phyloP scores from a whole-genome alignment of 495 filamentous ascomycete genomes.

The Podospora conica region DNA sequence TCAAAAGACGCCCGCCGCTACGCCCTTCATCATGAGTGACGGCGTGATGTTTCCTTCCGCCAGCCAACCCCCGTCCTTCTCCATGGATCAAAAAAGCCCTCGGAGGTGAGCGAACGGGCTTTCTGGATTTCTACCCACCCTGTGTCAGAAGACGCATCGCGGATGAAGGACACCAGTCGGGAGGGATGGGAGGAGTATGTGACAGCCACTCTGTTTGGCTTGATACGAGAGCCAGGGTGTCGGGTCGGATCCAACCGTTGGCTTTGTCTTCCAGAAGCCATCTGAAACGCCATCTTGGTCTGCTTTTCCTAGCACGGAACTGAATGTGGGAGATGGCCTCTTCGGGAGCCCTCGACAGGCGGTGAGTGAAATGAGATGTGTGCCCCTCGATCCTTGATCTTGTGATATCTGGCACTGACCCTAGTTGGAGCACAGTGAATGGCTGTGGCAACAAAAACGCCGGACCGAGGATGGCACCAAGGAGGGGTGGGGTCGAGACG shows the following conservation, averaged over 20 bases:
- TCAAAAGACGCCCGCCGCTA: background rate
- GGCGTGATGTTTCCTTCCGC: background rate
- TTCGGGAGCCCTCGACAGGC: background rate
- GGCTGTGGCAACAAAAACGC: background rate
- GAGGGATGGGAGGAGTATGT: background rate
- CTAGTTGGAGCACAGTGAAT: background rate
- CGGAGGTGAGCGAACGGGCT: background rate
- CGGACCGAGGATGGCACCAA: background rate
- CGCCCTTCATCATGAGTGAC: background rate
- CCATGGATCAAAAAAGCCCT: background rate
- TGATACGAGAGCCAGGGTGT: slow-evolving; percentile 1
- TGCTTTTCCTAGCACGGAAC: background rate
- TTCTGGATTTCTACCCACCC: background rate
- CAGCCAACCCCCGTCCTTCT: background rate
- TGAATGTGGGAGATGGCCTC: background rate
- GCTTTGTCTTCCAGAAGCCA: slow-evolving; percentile 7
- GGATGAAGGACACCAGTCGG: background rate
- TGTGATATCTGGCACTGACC: background rate
- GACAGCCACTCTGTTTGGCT: background rate
- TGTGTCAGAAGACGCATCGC: background rate
- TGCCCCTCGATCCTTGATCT: background rate
- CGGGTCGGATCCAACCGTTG: background rate
- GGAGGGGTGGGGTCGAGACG: background rate
- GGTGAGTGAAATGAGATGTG: slow-evolving; percentile 5
- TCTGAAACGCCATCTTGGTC: slow-evolving; percentile 2